These are phyloP conservation scores for Fragaria vesca DNA, from an alignment of 306 rosid genomes.

Conservation along the genomic window DNA sequence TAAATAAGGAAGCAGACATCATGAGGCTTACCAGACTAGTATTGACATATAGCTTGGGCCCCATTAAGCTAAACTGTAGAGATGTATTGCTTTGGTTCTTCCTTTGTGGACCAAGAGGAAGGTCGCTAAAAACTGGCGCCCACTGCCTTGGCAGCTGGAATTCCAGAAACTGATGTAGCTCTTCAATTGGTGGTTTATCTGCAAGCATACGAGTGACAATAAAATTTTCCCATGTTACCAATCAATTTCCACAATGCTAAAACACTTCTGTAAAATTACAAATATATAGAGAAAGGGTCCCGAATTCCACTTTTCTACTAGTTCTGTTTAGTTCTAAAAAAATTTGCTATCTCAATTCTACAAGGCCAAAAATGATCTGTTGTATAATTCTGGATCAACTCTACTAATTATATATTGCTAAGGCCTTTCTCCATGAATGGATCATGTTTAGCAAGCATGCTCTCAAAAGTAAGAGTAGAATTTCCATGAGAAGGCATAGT, in stretches of 20 bases:
- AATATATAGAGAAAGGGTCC: neutral
- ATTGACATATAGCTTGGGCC: constrained; percentile 89
- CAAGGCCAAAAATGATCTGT: neutral
- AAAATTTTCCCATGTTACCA: constrained; percentile 11
- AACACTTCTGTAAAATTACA: neutral
- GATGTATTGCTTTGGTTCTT: constrained; percentile 68
- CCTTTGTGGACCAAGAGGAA: constrained; percentile 97
- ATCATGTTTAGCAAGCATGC: neutral
- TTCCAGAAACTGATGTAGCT: constrained; percentile 97
- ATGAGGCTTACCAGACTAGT: constrained; percentile 56
- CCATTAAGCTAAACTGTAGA: constrained; percentile 92
- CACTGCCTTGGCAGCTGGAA: constrained; percentile 98
- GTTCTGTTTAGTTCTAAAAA: neutral
- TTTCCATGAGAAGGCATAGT: neutral
- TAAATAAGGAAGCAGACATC: neutral
- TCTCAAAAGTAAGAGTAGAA: neutral
- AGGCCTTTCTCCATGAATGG: constrained; percentile 5
- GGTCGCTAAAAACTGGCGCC: constrained; percentile 98
- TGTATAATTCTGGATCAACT: neutral
- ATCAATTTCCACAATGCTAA: neutral
- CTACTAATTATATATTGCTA: neutral
- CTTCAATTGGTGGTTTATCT: constrained; percentile 94
- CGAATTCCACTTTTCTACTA: neutral
- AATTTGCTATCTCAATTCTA: neutral
- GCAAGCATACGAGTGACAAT: constrained; percentile 32